Evolutionary conservation across 345 rosid genomes (phyloP), one percentile per base, ranked within the genome.

Genomic region (Mallotus nudiflorus): DNA sequence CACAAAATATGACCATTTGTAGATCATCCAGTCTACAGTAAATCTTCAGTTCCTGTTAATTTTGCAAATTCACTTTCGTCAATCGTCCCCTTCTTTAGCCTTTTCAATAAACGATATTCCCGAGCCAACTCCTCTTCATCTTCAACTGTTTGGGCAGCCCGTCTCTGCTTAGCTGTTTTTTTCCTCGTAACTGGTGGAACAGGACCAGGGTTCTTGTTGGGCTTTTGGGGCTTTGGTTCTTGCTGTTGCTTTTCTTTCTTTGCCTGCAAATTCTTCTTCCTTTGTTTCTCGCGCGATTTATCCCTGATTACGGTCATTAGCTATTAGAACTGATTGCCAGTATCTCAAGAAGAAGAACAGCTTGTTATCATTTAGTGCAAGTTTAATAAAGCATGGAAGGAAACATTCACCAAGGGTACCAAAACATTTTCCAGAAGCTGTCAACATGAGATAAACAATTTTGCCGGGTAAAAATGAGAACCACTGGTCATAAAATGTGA

Each of bases 151-250:
- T 92, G 99, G 67, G 79, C 73, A 3, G 92, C 84, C 40, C 89
- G 93, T 73, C 98, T 88, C 73, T 90, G 92, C 63, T 89, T 92
- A 20, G 92, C 97, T 0, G 99, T 92, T 72, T 85, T 79, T 86
- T 92, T 90, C 76, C 81, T 88, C 65, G 65, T 65, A 15, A 53
- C 65, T 52, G 78, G 40, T 51, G 77, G 63, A 4, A 73, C 78
- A 16, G 76, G 66, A 37, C 67, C 73, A 42, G 72, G 65, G 27
- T 67, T 73, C 73, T 83, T 95, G 58, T 80, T 76, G 1, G 56
- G 77, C 82, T 78, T 84, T 68, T 80, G 81, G 9, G 61, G 64
- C 60, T 84, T 87, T 20, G 76, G 67, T 70, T 85, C 87, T 76
- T 66, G 74, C 73, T 78, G 53, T 49, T 73, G 69, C 58, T 77